These are phyloP conservation scores for Heliamphora pulchella DNA, from an alignment of 179 eudicot genomes.

Conservation along the genomic window DNA sequence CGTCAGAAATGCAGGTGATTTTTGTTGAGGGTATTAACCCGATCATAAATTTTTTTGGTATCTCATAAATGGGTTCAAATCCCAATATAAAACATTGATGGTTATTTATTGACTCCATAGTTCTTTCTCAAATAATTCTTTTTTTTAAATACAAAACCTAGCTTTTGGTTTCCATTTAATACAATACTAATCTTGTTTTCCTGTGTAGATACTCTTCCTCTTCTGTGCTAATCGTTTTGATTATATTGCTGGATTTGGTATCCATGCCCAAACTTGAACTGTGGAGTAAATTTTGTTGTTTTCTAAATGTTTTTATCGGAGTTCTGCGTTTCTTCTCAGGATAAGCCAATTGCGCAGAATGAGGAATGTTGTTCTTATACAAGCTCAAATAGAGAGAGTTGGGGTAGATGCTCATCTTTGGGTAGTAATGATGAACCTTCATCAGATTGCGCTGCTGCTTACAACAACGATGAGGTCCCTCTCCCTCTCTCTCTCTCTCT, in stretches of 20 bases:
- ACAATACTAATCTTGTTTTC: too few species aligned
- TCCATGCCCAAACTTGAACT: slow-evolving; percentile 5
- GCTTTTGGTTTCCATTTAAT: too few species aligned
- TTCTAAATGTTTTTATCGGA: background rate
- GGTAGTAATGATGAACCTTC: slow-evolving; percentile 55
- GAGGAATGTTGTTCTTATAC: slow-evolving; percentile 70
- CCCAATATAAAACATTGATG: background rate
- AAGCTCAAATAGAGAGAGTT: slow-evolving; percentile 78
- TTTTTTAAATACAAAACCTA: too few species aligned
- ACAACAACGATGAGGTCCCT: slow-evolving; percentile 42
- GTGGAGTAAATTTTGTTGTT: background rate
- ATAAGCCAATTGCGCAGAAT: slow-evolving; percentile 31
- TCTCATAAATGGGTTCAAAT: background rate
- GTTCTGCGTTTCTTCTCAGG: slow-evolving; percentile 33
- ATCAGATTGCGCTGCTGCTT: slow-evolving; percentile 25
- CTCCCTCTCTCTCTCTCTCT: slow-evolving; percentile 15
- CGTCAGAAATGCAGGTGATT: slow-evolving; percentile 10
- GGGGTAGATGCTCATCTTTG: slow-evolving; percentile 84
- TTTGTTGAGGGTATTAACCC: background rate
- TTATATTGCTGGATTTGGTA: background rate
- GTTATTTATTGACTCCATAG: background rate
- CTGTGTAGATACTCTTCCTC: background rate
- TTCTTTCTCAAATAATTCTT: too few species aligned
- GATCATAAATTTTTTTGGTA: background rate
- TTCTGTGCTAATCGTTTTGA: background rate